Evolutionary conservation across 2,329 filamentous ascomycete species (phyloP).

Genomic region (Metarhizium sp.): DNA sequence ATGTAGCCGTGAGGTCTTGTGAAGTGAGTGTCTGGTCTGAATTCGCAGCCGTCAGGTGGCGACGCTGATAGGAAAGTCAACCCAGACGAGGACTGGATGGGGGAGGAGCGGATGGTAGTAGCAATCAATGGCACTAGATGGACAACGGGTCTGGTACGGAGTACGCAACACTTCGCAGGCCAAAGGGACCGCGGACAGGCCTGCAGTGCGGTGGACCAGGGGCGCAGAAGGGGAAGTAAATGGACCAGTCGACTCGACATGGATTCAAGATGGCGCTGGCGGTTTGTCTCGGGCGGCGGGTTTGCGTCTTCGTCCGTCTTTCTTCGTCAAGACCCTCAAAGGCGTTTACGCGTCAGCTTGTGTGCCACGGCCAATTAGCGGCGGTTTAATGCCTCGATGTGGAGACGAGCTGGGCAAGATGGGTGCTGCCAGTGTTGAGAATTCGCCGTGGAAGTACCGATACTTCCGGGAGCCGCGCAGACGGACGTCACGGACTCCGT

Average conservation of each 20-base stretch:
- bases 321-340: not conserved
- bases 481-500: not conserved
- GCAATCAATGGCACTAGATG: not conserved
- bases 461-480: not conserved
- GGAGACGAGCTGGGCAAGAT: conserved; percentile 5
- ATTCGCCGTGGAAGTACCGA: conserved; percentile 2
- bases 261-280: too few relatives aligned
- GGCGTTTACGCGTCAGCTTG: conserved; percentile 29
- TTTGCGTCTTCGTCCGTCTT: conserved; percentile 4
- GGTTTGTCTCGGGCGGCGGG: not conserved
- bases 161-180: too few relatives aligned
- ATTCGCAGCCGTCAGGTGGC: conserved; percentile 1
- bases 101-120: not conserved
- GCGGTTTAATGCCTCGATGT: not conserved
- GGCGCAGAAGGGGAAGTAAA: not conserved
- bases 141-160: not conserved
- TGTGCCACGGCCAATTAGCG: conserved; percentile 20
- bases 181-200: not conserved
- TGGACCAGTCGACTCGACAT: too few relatives aligned
- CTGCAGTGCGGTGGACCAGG: not conserved
- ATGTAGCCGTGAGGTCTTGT: not conserved
- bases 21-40: not conserved
- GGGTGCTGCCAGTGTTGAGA: conserved; percentile 1
- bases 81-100: not conserved
- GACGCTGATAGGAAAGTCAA: conserved; percentile 1